Evolutionary conservation across 1,139 yeast species (phyloP).

Genomic region (Debaryomyces robertsiae): DNA sequence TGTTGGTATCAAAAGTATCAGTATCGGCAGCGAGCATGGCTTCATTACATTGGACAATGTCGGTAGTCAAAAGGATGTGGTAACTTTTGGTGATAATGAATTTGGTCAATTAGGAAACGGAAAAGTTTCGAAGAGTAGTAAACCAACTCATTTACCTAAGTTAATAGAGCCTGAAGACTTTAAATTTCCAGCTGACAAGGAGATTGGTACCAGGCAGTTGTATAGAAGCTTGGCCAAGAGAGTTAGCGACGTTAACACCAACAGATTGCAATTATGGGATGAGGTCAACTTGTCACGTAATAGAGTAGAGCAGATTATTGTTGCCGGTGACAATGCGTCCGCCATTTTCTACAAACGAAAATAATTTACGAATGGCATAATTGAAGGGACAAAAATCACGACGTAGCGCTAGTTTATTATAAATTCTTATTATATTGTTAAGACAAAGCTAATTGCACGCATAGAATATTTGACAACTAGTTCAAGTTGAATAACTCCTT

Average conservation of each 20-base stretch:
- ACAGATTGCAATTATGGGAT: constrained; percentile 49
- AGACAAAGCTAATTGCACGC: constrained; percentile 1
- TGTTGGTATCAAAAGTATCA: constrained; percentile 54
- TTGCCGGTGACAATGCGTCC: constrained; percentile 63
- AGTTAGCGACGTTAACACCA: constrained; percentile 38
- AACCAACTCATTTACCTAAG: constrained; percentile 58
- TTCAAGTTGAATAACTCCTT: constrained; percentile 69
- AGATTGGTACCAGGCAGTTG: constrained; percentile 12
- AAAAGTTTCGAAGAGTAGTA: constrained; percentile 58
- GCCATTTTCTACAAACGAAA: constrained; percentile 59
- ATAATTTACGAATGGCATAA: constrained; percentile 7
- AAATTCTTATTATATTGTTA: constrained; percentile 3
- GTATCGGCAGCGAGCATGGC: constrained; percentile 67
- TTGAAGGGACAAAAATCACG: too few species aligned
- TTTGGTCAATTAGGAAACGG: constrained; percentile 87
- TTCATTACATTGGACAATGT: constrained; percentile 58
- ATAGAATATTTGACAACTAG: constrained; percentile 14
- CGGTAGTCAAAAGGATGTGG: constrained; percentile 53
- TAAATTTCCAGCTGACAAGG: constrained; percentile 11
- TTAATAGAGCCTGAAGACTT: constrained; percentile 58
- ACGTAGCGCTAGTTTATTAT: not conserved
- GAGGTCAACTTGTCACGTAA: constrained; percentile 25
- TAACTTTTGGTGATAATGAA: constrained; percentile 84
- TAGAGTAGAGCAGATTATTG: constrained; percentile 54
- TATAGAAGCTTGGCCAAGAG: constrained; percentile 28